phyloP scores from a whole-genome alignment of 176 grass and related monocot genomes.

The Oryza meridionalis region DNA sequence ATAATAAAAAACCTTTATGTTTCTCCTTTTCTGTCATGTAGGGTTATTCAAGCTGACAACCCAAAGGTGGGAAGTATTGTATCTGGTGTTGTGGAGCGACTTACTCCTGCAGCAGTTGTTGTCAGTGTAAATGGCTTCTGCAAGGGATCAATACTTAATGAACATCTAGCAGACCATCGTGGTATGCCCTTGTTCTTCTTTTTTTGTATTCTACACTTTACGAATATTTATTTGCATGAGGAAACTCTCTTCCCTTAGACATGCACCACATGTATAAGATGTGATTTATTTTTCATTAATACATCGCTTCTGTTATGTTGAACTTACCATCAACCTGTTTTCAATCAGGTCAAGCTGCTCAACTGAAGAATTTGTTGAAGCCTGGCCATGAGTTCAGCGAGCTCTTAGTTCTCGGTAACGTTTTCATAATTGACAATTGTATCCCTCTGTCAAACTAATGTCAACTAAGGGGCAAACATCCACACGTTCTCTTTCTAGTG shows the following conservation, averaged over 20 bases:
- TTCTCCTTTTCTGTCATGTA: conserved; percentile 24
- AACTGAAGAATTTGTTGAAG: conserved; percentile 79
- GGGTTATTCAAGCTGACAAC: conserved; percentile 49
- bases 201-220: conserved; percentile 15
- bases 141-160: conserved; percentile 76
- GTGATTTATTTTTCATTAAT: not conserved
- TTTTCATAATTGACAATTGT: conserved; percentile 15
- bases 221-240: not conserved
- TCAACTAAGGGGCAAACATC: not conserved
- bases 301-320: not conserved
- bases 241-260: not conserved
- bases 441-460: conserved; percentile 17
- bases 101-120: conserved; percentile 79
- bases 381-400: conserved; percentile 85
- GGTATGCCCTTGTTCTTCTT: conserved; percentile 47
- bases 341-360: conserved; percentile 73
- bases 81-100: conserved; percentile 80
- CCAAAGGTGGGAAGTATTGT: conserved; percentile 74
- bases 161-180: conserved; percentile 83
- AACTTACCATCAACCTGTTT: conserved; percentile 6
- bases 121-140: conserved; percentile 73
- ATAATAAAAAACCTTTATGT: not conserved
- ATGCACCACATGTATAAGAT: not conserved
- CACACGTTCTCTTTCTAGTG: not conserved
- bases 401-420: conserved; percentile 83